These are phyloP conservation scores for Artemisia princeps DNA, from an alignment of 140 eudicot genomes.

Conservation along the genomic window DNA sequence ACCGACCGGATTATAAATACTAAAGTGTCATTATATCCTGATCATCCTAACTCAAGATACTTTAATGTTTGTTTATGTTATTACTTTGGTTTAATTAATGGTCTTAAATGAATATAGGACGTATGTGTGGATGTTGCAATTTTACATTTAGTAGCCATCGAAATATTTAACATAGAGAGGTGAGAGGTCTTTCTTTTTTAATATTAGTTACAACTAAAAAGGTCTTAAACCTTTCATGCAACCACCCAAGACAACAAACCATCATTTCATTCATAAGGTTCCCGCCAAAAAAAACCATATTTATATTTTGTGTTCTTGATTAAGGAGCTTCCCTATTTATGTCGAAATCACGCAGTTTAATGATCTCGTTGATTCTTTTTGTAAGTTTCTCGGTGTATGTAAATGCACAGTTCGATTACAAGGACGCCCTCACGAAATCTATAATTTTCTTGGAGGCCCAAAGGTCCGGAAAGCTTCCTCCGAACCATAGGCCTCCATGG, in stretches of 20 bases:
- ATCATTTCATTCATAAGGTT: slow-evolving; percentile 12
- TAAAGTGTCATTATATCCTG: too few relatives aligned
- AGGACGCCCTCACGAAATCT: slow-evolving; percentile 62
- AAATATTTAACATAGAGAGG: not conserved
- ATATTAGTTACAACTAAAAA: slow-evolving; percentile 17
- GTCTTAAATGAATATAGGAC: slow-evolving; percentile 28
- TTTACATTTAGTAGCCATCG: slow-evolving; percentile 27
- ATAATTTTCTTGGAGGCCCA: slow-evolving; percentile 79
- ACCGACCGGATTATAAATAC: not conserved
- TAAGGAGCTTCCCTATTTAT: not conserved
- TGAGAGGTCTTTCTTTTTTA: slow-evolving; percentile 10
- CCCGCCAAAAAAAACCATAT: slow-evolving; percentile 26
- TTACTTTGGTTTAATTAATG: slow-evolving; percentile 12
- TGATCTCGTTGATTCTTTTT: slow-evolving; percentile 25
- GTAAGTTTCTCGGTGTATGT: slow-evolving; percentile 22
- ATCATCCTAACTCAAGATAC: too few relatives aligned
- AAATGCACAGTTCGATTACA: slow-evolving; percentile 41
- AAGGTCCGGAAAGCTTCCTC: slow-evolving; percentile 84
- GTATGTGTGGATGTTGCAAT: slow-evolving; percentile 27
- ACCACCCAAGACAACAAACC: slow-evolving; percentile 26
- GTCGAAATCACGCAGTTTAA: slow-evolving; percentile 24
- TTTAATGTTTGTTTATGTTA: not conserved
- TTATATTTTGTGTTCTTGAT: not conserved
- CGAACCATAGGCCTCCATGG: slow-evolving; percentile 55
- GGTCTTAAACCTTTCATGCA: slow-evolving; percentile 10